Evolutionary conservation across 2,329 filamentous ascomycete genomes (phyloP).

Genomic region (Anthostomella pinea): DNA sequence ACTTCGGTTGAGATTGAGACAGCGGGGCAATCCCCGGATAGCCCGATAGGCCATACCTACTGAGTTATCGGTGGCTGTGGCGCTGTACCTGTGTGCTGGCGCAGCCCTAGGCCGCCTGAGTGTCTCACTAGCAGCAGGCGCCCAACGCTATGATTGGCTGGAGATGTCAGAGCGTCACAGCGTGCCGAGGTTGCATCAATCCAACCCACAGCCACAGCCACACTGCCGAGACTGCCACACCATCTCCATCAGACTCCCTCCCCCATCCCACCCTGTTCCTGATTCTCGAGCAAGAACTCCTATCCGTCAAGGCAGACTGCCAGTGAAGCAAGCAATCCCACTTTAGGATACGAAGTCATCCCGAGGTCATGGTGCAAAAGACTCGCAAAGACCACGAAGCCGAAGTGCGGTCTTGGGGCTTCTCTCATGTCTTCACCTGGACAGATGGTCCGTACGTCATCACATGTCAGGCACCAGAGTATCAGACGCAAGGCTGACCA

Average conservation of each 20-base stretch:
- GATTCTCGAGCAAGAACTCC: not conserved
- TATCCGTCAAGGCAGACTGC: too few relatives aligned
- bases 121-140: conserved; percentile 2
- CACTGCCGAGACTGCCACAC: too few relatives aligned
- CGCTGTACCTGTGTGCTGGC: conserved; percentile 4
- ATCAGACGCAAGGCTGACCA: conserved; percentile 15
- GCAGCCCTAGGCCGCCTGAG: conserved; percentile 1
- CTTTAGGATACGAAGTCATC: too few relatives aligned
- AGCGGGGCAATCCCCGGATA: too few relatives aligned
- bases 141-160: not conserved
- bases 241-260: too few relatives aligned
- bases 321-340: too few relatives aligned
- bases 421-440: conserved; percentile 68
- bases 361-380: conserved; percentile 27
- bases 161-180: not conserved
- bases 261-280: too few relatives aligned
- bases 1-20: too few relatives aligned
- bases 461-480: conserved; percentile 2
- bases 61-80: too few relatives aligned
- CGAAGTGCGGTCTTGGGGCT: conserved; percentile 68
- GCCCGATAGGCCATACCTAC: too few relatives aligned
- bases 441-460: conserved; percentile 62
- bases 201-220: not conserved
- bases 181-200: not conserved
- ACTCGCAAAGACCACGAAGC: conserved; percentile 51